These are phyloP conservation scores for Fusarium dlaminii DNA, from an alignment of 2,329 filamentous ascomycete genomes.

Conservation along the genomic window DNA sequence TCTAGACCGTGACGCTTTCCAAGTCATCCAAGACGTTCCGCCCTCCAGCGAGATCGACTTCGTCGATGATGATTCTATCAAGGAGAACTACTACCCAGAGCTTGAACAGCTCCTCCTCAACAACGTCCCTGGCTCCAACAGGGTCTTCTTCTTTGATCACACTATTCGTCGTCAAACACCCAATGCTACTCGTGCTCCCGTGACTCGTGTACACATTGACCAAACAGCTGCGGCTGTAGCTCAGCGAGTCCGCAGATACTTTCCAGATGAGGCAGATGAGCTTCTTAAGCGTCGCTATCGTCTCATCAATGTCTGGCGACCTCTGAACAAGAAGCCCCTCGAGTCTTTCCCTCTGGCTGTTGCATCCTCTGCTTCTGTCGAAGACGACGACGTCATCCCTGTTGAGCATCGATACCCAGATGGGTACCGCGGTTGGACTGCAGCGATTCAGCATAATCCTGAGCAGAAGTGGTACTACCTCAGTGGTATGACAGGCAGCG, in stretches of 20 bases:
- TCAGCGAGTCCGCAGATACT: constrained; percentile 73
- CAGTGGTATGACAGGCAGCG: constrained; percentile 78
- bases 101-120: constrained; percentile 76
- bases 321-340: constrained; percentile 66
- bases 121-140: constrained; percentile 71
- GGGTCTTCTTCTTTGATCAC: constrained; percentile 85
- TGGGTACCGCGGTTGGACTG: constrained; percentile 77
- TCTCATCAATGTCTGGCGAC: constrained; percentile 89
- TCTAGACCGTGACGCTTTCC: constrained; percentile 81
- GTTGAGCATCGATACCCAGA: constrained; percentile 77
- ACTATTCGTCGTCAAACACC: constrained; percentile 77
- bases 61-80: constrained; percentile 73
- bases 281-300: constrained; percentile 76
- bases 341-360: constrained; percentile 75
- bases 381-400: constrained; percentile 71
- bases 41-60: constrained; percentile 65
- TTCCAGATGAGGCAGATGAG: constrained; percentile 71
- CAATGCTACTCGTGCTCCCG: constrained; percentile 71
- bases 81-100: constrained; percentile 83
- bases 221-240: constrained; percentile 75
- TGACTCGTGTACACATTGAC: constrained; percentile 81
- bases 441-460: constrained; percentile 69
- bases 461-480: constrained; percentile 81
- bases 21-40: constrained; percentile 67
- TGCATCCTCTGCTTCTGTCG: constrained; percentile 70